Conservation (phyloP, 2,329 filamentous ascomycete species). For the Thelonectria discophora region DNA sequence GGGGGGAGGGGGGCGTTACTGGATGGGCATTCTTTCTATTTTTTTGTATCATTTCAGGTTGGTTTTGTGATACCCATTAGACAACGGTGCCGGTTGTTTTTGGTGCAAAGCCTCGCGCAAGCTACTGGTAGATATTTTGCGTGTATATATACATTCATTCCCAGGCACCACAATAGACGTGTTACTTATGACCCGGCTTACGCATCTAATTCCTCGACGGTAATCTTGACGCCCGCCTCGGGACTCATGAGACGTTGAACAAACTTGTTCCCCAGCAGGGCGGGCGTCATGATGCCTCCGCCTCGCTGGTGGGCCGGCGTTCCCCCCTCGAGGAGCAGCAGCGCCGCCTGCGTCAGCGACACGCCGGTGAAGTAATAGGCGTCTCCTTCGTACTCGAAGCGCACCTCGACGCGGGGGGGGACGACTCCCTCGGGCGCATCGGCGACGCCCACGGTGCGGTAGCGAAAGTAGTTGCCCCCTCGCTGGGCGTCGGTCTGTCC, state of each 20-base stretch:
- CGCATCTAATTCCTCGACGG: constrained; percentile 11
- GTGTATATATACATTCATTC: not conserved
- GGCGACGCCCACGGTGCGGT: constrained; percentile 28
- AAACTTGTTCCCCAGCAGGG: constrained; percentile 29
- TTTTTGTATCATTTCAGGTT: constrained; percentile 9
- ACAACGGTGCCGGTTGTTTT: constrained; percentile 27
- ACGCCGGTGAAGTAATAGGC: constrained; percentile 34
- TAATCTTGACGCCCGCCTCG: constrained; percentile 23
- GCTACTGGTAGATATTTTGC: constrained; percentile 9
- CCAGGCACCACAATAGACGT: constrained; percentile 7
- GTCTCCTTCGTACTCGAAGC: constrained; percentile 29
- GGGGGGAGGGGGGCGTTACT: not conserved
- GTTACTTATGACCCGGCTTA: constrained; percentile 14
- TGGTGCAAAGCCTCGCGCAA: constrained; percentile 6
- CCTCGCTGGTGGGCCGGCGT: constrained; percentile 24
- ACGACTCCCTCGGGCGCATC: constrained; percentile 9
- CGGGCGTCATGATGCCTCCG: constrained; percentile 35
- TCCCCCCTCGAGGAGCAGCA: constrained; percentile 28
- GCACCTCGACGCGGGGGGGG: constrained; percentile 19
- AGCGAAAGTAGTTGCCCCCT: constrained; percentile 24
- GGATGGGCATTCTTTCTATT: constrained; percentile 14
- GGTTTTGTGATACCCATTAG: constrained; percentile 40
- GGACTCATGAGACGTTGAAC: constrained; percentile 23
- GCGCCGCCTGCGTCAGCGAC: constrained; percentile 30
- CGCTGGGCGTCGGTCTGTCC: constrained; percentile 28